Base-by-base conservation (phyloP, 371 early-diverging fungal species). In the Mortierella sp. region DNA sequence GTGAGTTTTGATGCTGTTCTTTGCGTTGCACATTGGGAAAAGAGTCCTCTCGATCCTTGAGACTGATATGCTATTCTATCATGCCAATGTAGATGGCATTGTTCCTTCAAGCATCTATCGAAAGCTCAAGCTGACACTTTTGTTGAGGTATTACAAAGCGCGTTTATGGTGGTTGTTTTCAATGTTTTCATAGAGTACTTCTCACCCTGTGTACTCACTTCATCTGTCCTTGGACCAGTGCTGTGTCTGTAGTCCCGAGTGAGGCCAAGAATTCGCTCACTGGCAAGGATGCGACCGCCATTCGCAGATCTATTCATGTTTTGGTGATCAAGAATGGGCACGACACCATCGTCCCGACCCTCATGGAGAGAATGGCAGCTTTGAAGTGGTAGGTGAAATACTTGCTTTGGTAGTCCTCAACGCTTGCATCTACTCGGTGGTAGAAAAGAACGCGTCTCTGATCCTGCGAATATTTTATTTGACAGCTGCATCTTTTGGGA, bases 41-140 rank as follows among this genome's bases (percentile, higher is more conserved):
- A n/a, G n/a, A n/a, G n/a, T n/a, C n/a, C n/a, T n/a, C n/a, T n/a
- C n/a, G n/a, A n/a, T n/a, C n/a, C n/a, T n/a, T n/a, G n/a, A n/a
- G 39, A 8, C 22, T 45, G 24, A 29, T n/a, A 22, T 16, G 2
- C 22, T 39, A 16, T 41, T 26, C 31, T 61, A 39, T 26, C 9
- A n/a, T 26, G 34, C 39, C 8, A 22, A 0, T 14, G 19, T 31
- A 81, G 82, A 77, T 31, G 52, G 39, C 8, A 40, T 74, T 9
- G 65, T 45, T 4, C 84, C 84, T 13, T 45, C 16, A 29, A 40
- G 64, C 26, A 43, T 67, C 13, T 79, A 66, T 53, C 64, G 84
- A 26, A 83, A 79, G 61, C 73, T 83, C 24, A 83, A 83, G 40
- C 48, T 83, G n/a, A 76, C 84, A 0, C 73, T 83, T 1, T 29